These are phyloP conservation scores for Aspergillus sp. DNA, from an alignment of 2,329 filamentous ascomycete genomes.

Conservation along the genomic window DNA sequence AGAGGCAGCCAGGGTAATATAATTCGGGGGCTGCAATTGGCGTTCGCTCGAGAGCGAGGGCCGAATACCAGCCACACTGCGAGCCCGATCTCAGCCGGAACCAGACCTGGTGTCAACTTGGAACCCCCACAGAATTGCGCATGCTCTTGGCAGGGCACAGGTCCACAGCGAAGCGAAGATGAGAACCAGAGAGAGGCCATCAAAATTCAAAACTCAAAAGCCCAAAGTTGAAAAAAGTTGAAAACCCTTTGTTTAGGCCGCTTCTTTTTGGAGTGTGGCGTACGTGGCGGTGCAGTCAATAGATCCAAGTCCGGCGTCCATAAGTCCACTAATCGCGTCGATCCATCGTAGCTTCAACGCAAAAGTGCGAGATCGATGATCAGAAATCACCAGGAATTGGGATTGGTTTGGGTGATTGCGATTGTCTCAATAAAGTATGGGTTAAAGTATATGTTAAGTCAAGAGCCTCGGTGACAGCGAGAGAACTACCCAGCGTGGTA, in stretches of 20 bases:
- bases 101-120: neutral
- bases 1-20: neutral
- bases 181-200: neutral
- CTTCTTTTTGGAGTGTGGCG: neutral
- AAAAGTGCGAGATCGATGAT: neutral
- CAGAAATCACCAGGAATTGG: neutral
- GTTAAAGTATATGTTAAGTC: no score
- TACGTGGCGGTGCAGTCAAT: slow-evolving; percentile 19
- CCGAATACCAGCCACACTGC: neutral
- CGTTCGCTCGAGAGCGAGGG: neutral
- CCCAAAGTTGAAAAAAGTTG: neutral
- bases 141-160: slow-evolving; percentile 3
- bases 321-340: slow-evolving; percentile 12
- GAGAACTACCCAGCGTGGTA: neutral
- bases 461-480: no score
- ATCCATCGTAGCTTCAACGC: slow-evolving; percentile 8
- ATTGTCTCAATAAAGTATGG: no score
- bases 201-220: neutral
- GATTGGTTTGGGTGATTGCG: neutral
- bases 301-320: slow-evolving; percentile 10
- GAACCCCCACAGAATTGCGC: neutral
- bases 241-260: neutral
- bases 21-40: neutral
- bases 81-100: neutral
- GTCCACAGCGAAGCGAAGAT: neutral